Evolutionary conservation across 805 yeast species (phyloP).

Genomic region (Metschnikowia borealis): DNA sequence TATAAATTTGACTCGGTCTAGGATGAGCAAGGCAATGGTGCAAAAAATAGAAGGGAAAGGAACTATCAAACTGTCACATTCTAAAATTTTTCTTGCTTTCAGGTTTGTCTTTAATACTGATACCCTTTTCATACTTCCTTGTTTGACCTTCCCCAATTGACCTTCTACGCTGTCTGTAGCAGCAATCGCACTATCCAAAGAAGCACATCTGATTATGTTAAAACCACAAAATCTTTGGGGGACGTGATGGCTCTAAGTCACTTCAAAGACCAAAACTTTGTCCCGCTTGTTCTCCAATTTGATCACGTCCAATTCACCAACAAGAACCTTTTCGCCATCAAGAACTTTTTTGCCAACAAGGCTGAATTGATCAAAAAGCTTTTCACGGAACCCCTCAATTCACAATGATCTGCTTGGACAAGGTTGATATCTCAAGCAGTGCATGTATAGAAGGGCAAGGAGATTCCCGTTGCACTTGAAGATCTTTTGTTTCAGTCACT

Average conservation of each 20-base stretch:
- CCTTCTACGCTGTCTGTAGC: not conserved
- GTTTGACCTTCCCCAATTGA: not conserved
- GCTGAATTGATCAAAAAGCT: constrained; percentile 22
- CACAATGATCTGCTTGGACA: constrained; percentile 29
- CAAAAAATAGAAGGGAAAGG: not conserved
- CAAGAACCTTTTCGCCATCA: too few relatives aligned
- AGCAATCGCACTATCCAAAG: constrained; percentile 9
- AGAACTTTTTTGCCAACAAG: constrained; percentile 18
- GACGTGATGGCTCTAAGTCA: constrained; percentile 25
- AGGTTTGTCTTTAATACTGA: not conserved
- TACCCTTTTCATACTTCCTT: not conserved
- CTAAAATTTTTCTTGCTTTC: not conserved
- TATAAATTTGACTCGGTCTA: too few relatives aligned
- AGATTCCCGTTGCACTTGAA: too few relatives aligned
- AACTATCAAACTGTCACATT: not conserved
- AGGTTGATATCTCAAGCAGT: constrained; percentile 27
- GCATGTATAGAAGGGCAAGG: constrained; percentile 16
- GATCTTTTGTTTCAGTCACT: too few relatives aligned
- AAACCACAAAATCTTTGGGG: constrained; percentile 31
- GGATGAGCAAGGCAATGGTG: too few relatives aligned
- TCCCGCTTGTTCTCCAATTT: constrained; percentile 31
- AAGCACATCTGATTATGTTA: constrained; percentile 16
- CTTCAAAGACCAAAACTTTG: constrained; percentile 29
- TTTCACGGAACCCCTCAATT: constrained; percentile 34
- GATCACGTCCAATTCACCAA: constrained; percentile 25